Evolutionary conservation across 2,329 filamentous ascomycete genomes (phyloP).

Genomic region (Verticillium longisporum): DNA sequence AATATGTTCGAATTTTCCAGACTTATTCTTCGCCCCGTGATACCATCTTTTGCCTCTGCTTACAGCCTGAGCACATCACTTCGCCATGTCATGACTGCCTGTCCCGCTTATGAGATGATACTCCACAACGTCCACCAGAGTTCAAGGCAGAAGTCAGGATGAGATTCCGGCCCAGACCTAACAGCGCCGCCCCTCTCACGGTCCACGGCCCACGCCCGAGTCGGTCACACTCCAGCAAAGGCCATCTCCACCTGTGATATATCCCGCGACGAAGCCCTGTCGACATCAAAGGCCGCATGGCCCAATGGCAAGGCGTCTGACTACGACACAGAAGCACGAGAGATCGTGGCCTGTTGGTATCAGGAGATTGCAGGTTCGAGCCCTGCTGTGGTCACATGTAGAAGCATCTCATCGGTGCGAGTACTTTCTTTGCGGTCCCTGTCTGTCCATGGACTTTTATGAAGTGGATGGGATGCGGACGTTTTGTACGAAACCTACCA

Average conservation of each 20-base stretch:
- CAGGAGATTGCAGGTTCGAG: not conserved
- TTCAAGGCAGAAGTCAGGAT: not conserved
- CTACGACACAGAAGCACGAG: conserved; percentile 20
- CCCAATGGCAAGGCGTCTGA: conserved; percentile 37
- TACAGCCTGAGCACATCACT: no score
- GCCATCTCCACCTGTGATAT: not conserved
- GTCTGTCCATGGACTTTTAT: not conserved
- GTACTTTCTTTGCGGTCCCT: not conserved
- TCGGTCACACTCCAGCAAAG: not conserved
- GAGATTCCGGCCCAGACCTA: not conserved
- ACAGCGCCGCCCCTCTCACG: not conserved
- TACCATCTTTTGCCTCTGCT: no score
- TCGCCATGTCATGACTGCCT: no score
- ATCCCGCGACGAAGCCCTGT: not conserved
- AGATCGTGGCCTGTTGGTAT: not conserved
- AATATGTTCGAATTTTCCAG: no score
- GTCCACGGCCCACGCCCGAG: not conserved
- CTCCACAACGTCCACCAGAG: no score
- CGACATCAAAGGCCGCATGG: conserved; percentile 13
- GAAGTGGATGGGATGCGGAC: no score
- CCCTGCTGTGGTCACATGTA: not conserved
- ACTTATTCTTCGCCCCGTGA: no score
- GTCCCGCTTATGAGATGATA: no score
- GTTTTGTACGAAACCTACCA: no score
- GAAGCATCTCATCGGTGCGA: not conserved